Base-by-base conservation (phyloP, 306 rosid species). In the Fragaria iinumae region DNA sequence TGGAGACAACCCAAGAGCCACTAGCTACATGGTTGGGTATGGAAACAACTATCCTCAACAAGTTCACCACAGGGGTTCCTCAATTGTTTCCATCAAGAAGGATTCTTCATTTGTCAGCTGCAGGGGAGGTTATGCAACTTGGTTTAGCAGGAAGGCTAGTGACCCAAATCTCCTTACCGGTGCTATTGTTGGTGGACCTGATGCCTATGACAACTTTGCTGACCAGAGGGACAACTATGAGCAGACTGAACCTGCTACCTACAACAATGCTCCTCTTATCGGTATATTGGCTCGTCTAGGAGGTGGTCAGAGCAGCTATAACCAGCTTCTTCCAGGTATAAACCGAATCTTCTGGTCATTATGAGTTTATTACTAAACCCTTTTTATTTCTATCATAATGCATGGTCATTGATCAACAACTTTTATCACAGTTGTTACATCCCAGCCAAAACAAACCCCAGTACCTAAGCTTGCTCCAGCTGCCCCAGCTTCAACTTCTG, bases 171-270 rank as follows among this genome's bases (percentile, higher is more conserved):
- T 85, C 2, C 97, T 95, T 48, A 79, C 90, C 0, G 99, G 99
- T 50, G 99, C 99, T 36, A 34, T 91, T 82, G 99, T 95, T 44
- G 99, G 99, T 38, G 97, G 99, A 65, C 99, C 99, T 78, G 99
- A 95, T 88, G 97, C 97, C 13, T 92, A 95, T 70, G 99, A 95
- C 79, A 86, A 95, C 88, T 95, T 95, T 57, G 99, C 97, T 50
- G 99, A 95, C 80, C 83, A 95, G 79, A 90, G 99, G 79, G 93
- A 95, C 66, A 95, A 95, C 49, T 95, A 90, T 77, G 96, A 95
- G 81, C 99, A 95, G 76, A 95, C 99, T 4, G 99, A 95, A 71
- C 99, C 99, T 66, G 99, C 99, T 67, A 95, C 99, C 29, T 95
- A 95, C 85, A 95, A 95, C 89, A 95, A 95, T 84, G 99, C 99